Evolutionary conservation across 176 grass and related monocot genomes (phyloP).

Genomic region (Carex scoparia): DNA sequence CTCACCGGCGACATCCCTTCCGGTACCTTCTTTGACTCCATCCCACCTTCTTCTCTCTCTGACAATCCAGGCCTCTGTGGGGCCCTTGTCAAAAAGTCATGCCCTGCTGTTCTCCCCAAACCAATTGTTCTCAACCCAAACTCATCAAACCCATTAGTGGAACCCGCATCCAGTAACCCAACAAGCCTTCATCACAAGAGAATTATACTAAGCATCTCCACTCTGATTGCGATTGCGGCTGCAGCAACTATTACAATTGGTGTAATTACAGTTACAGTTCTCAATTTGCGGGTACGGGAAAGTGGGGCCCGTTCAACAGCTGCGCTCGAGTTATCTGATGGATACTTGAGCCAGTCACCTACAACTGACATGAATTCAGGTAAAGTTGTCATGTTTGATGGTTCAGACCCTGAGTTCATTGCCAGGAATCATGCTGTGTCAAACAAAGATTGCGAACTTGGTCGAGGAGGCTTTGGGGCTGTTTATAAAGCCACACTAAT

Average conservation of each 20-base stretch:
- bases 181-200: conserved; percentile 59
- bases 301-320: conserved; percentile 43
- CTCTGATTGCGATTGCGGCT: conserved; percentile 86
- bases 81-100: conserved; percentile 72
- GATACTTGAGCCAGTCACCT: conserved; percentile 81
- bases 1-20: conserved; percentile 85
- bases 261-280: conserved; percentile 75
- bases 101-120: conserved; percentile 73
- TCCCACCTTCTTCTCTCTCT: conserved; percentile 62
- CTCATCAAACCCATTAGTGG: not conserved
- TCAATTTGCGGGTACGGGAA: conserved; percentile 63
- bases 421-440: conserved; percentile 79
- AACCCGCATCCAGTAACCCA: not conserved
- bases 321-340: conserved; percentile 68
- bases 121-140: conserved; percentile 92
- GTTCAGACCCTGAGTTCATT: conserved; percentile 89
- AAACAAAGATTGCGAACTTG: conserved; percentile 97
- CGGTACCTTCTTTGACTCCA: conserved; percentile 85
- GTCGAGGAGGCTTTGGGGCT: conserved; percentile 93
- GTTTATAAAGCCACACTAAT: conserved; percentile 81
- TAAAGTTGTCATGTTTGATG: conserved; percentile 94
- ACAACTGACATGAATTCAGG: conserved; percentile 75
- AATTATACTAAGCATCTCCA: conserved; percentile 92
- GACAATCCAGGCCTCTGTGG: conserved; percentile 89
- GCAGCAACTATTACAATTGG: conserved; percentile 83